phyloP scores from a whole-genome alignment of 768 basidiomycete genomes.

The Lentinus tigrinus region DNA sequence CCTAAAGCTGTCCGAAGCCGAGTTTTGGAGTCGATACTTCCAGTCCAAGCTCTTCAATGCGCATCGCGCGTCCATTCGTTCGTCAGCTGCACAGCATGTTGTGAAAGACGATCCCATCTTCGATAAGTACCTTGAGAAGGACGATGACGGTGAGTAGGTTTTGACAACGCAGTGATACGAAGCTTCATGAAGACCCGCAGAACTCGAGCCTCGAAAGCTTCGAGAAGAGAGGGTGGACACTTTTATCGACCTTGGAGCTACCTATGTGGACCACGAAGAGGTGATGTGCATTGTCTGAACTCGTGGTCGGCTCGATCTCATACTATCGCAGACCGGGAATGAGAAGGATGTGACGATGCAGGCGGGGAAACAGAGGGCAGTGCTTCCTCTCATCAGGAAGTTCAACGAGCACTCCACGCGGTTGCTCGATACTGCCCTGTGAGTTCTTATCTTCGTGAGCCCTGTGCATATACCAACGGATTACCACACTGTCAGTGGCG shows the following conservation, averaged over 20 bases:
- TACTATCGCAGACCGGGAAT: constrained; percentile 69
- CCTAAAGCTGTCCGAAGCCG: constrained; percentile 77
- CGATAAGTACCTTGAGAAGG: constrained; percentile 93
- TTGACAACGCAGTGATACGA: too few relatives aligned
- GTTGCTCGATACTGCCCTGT: constrained; percentile 80
- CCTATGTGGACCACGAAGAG: constrained; percentile 87
- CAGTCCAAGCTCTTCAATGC: constrained; percentile 94
- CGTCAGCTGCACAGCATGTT: constrained; percentile 77
- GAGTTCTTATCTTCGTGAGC: constrained; percentile 22
- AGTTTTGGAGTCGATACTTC: constrained; percentile 98
- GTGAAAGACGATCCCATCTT: constrained; percentile 92
- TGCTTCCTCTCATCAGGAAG: constrained; percentile 89
- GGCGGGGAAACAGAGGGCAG: constrained; percentile 83
- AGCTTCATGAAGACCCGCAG: constrained; percentile 37
- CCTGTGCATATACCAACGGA: not conserved
- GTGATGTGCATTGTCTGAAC: constrained; percentile 37
- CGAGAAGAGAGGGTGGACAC: constrained; percentile 68
- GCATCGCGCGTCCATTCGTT: constrained; percentile 90
- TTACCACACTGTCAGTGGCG: constrained; percentile 40
- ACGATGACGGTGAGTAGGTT: constrained; percentile 77
- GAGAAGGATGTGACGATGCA: constrained; percentile 94
- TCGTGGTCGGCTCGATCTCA: not conserved
- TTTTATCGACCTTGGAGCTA: constrained; percentile 85
- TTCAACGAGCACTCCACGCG: constrained; percentile 98
- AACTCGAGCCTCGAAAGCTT: constrained; percentile 72